Conservation (phyloP, 1,284 basidiomycete genomes). For the Rhizoctonia solani region DNA sequence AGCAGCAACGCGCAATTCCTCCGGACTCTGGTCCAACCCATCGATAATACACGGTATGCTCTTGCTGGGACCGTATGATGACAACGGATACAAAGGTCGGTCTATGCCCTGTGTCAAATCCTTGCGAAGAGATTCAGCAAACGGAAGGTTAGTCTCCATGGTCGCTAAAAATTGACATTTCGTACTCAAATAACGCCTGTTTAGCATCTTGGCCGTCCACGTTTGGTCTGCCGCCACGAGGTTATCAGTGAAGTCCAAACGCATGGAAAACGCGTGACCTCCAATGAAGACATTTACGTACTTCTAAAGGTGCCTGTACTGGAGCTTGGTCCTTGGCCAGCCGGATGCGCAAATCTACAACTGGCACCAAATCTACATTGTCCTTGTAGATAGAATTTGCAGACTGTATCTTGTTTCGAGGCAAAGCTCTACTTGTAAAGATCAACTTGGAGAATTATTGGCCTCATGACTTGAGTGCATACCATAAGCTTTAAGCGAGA, state of each 20-base stretch:
- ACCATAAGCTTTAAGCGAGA: not conserved
- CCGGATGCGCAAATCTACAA: slow-evolving; percentile 72
- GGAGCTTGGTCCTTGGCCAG: slow-evolving; percentile 42
- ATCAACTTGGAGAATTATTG: not conserved
- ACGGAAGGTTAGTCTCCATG: slow-evolving; percentile 26
- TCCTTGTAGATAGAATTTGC: slow-evolving; percentile 68
- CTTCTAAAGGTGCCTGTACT: slow-evolving; percentile 47
- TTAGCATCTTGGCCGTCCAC: slow-evolving; percentile 46
- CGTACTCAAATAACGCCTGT: slow-evolving; percentile 22
- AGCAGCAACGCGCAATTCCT: slow-evolving; percentile 79
- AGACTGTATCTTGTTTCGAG: slow-evolving; percentile 46
- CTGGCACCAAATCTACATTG: slow-evolving; percentile 67
- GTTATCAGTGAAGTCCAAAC: not conserved
- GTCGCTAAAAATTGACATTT: not conserved
- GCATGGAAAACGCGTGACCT: slow-evolving; percentile 24
- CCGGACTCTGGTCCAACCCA: slow-evolving; percentile 74
- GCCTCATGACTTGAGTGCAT: not conserved
- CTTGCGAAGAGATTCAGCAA: slow-evolving; percentile 57
- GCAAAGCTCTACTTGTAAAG: slow-evolving; percentile 22
- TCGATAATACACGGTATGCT: slow-evolving; percentile 69
- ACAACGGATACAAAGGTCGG: slow-evolving; percentile 80
- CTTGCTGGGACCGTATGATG: slow-evolving; percentile 80
- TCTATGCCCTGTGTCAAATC: slow-evolving; percentile 66
- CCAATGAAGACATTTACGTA: slow-evolving; percentile 41
- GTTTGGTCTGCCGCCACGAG: slow-evolving; percentile 48